Evolutionary conservation across 1,284 basidiomycete species (phyloP), one percentile per base, ranked within the genome.

Genomic region (Dichomitus squalens): DNA sequence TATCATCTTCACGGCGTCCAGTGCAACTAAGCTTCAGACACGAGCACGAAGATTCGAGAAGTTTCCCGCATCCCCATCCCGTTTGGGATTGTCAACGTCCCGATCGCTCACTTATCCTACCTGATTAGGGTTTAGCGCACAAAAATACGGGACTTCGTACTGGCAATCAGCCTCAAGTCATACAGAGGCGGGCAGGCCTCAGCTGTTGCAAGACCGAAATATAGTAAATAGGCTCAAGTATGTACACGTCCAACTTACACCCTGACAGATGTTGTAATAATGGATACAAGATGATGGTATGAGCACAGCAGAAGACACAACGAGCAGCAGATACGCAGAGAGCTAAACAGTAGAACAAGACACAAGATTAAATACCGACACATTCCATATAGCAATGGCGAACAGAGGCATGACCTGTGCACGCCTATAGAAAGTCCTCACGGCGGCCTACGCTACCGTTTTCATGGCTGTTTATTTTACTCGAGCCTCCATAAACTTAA

Each of bases 1-100:
- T 63, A 63, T 63, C 54, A 60, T 58, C 40, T 12, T 52, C 44
- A 36, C 29, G 51, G 46, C 56, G 50, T 52, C 38, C 49, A n/a
- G 29, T 20, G 25, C 43, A 18, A 27, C 29, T 25, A n/a, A 20
- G 27, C 18, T 29, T 7, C 33, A 46, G 52, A 47, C 7, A 2
- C 21, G 39, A 12, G 25, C 47, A 41, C 46, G 56, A 57, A 57
- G 25, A 20, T 57, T 57, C 56, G 39, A 57, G 56, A 57, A 53
- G 23, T 14, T 57, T 57, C 56, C 16, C n/a, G 9, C n/a, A 21
- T n/a, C 5, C n/a, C 36, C 27, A 3, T 29, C 38, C 56, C 3
- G n/a, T 33, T 57, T 33, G 40, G 51, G 56, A 29, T 46, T 21
- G 27, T 31, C 27, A 7, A 33, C 20, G 29, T 5, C n/a, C n/a